These are phyloP conservation scores for Argentina anserina DNA, from an alignment of 306 rosid species.

Conservation along the genomic window DNA sequence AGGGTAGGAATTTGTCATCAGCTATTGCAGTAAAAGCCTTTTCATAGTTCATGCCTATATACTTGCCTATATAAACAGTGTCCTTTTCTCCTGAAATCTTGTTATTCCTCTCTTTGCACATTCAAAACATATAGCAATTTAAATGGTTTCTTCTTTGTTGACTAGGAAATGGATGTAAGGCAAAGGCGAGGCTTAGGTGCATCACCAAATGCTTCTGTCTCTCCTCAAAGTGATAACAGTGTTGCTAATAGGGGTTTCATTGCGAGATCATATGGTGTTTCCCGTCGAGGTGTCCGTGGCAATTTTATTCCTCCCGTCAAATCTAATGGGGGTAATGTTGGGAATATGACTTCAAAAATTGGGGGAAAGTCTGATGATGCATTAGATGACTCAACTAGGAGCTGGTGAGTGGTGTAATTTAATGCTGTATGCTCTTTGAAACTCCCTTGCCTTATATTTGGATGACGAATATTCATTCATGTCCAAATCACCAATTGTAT, in stretches of 20 bases:
- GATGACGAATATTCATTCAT: conserved; percentile 12
- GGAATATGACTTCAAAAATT: conserved; percentile 53
- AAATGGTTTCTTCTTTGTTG: neutral
- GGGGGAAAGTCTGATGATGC: conserved; percentile 74
- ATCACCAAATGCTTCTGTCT: conserved; percentile 52
- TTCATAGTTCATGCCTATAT: neutral
- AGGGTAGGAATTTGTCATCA: neutral
- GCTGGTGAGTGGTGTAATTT: conserved; percentile 59
- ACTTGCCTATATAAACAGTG: neutral
- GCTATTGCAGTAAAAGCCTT: conserved; percentile 6
- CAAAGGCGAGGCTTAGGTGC: conserved; percentile 43
- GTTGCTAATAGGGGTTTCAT: conserved; percentile 46
- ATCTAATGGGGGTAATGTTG: conserved; percentile 58
- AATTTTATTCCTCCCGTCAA: conserved; percentile 89
- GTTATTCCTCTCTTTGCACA: neutral
- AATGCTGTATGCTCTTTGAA: neutral
- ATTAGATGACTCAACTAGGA: conserved; percentile 75
- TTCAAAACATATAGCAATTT: neutral
- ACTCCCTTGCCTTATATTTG: neutral
- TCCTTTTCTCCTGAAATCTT: neutral
- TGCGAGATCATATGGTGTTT: conserved; percentile 69
- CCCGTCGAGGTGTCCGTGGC: conserved; percentile 78
- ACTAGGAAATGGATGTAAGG: conserved; percentile 61
- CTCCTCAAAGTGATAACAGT: conserved; percentile 48
- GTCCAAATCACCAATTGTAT: conserved; percentile 27